phyloP scores from a whole-genome alignment of 2,329 filamentous ascomycete genomes.

The Paecilomyces sp. region DNA sequence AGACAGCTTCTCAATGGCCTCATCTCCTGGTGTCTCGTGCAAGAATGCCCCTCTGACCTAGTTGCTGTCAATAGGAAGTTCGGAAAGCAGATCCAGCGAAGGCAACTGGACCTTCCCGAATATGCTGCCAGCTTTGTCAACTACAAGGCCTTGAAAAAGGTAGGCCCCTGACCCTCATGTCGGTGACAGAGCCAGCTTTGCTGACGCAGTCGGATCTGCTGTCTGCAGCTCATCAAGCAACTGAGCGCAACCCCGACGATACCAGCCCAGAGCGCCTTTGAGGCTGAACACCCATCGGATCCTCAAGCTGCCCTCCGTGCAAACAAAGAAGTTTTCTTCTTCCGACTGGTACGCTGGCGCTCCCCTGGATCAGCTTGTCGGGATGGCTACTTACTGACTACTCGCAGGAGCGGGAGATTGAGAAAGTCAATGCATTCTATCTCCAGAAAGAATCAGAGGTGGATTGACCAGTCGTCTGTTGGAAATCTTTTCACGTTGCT shows the following conservation, averaged over 20 bases:
- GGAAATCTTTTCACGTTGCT: conserved; percentile 1
- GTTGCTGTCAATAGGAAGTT: conserved; percentile 69
- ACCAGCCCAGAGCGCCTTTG: conserved; percentile 60
- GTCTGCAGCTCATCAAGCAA: conserved; percentile 85
- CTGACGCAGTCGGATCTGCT: conserved; percentile 5
- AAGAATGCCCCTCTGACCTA: not conserved
- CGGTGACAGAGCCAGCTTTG: not conserved
- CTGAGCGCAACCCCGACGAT: conserved; percentile 86
- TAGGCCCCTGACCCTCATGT: conserved; percentile 29
- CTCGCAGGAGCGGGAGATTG: conserved; percentile 84
- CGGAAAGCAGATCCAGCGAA: conserved; percentile 98
- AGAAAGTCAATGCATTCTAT: conserved; percentile 98
- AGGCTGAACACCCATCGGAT: conserved; percentile 48
- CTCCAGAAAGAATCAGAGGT: conserved; percentile 94
- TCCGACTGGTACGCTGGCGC: conserved; percentile 66
- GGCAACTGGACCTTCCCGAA: conserved; percentile 97
- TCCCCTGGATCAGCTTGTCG: not conserved
- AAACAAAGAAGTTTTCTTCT: conserved; percentile 98
- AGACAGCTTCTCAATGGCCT: not conserved
- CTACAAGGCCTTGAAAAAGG: conserved; percentile 99
- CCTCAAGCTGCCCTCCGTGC: conserved; percentile 87
- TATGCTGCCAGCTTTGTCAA: conserved; percentile 99
- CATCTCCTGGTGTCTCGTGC: not conserved
- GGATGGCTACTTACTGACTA: not conserved
- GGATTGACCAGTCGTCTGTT: conserved; percentile 35